Evolutionary conservation across 768 basidiomycete genomes (phyloP), one percentile per base, ranked within the genome.

Genomic region (Podaxis mareebaensis): DNA sequence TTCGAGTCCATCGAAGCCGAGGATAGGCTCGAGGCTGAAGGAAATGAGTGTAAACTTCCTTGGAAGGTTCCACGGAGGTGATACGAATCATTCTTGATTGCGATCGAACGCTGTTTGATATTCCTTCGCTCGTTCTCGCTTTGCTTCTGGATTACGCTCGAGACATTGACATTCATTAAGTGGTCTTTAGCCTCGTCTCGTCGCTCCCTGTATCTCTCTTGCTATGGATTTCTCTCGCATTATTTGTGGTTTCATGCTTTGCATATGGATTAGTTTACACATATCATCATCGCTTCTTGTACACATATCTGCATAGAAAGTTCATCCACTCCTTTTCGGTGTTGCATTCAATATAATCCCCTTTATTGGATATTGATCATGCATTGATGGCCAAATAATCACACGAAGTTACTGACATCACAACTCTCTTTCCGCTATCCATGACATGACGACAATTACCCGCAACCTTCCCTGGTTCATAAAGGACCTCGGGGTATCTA

Each of bases 381-480:
- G 0, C 13, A 51, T 30, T 46, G 42, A 39, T 24, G 17, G 40
- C 3, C 48, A 49, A 49, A 33, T 13, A 44, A 57, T 28, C 46
- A 5, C 20, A 46, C 11, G 20, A 49, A 49, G 48, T 49, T 49
- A 49, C 2, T 49, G 48, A 28, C 49, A 59, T 17, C 46, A 51
- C 38, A 7, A 5, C 61, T 46, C 46, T 36, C 20, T 2, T 53
- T 44, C 36, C 36, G n/a, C 12, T 51, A n/a, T 58, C 26, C 36
- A 62, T 55, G 75, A 76, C 70, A 93, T 93, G 91, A 90, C 88
- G 59, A 68, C 84, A 60, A 83, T 96, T 66, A 96, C 94, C 26
- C 84, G 83, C 68, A 91, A 91, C 74, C 78, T 97, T n/a, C 95
- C 95, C 3, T 88, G 85, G 80, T 89, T 95, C 73, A 76, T 98